phyloP scores from a whole-genome alignment of 129 eudicot genomes.

The Centella asiatica region DNA sequence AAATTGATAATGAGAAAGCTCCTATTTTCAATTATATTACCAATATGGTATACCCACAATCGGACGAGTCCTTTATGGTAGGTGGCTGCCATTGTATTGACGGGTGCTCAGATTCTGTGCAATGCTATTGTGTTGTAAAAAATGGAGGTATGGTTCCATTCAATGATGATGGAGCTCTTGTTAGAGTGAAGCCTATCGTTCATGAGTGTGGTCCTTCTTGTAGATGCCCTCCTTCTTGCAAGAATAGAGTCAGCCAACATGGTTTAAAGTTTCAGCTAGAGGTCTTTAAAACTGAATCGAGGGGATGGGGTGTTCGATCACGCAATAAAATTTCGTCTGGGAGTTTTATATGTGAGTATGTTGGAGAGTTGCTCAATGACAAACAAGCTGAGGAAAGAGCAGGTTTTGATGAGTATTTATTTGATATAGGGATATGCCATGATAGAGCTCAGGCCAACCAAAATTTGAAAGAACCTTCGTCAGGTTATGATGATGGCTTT shows the following conservation, averaged over 20 bases:
- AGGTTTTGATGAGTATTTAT: conserved; percentile 23
- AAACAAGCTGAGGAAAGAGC: conserved; percentile 25
- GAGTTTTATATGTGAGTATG: conserved; percentile 37
- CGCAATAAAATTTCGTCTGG: conserved; percentile 21
- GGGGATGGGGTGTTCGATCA: conserved; percentile 44
- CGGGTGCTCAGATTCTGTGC: conserved; percentile 21
- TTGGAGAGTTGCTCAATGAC: conserved; percentile 23
- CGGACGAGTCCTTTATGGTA: background rate
- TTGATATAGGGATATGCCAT: conserved; percentile 16
- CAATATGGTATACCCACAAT: conserved; percentile 15
- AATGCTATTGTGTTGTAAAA: conserved; percentile 23
- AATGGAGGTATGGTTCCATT: conserved; percentile 29
- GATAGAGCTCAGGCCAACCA: background rate
- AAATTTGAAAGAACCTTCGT: background rate
- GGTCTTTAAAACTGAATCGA: conserved; percentile 27
- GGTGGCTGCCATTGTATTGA: conserved; percentile 21
- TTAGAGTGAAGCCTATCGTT: conserved; percentile 15
- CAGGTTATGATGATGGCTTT: conserved; percentile 4
- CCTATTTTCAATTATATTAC: conserved; percentile 20
- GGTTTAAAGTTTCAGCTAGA: conserved; percentile 27
- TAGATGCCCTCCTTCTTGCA: conserved; percentile 38
- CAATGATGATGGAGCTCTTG: conserved; percentile 17
- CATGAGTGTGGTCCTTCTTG: conserved; percentile 44
- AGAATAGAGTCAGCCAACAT: conserved; percentile 33
- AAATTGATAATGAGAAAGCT: conserved; percentile 14